Percentiles rank a stretch among this genome's conserved stretches.
Conservation (phyloP, 257 asterid genomes). For the Nicotiana undulata region DNA sequence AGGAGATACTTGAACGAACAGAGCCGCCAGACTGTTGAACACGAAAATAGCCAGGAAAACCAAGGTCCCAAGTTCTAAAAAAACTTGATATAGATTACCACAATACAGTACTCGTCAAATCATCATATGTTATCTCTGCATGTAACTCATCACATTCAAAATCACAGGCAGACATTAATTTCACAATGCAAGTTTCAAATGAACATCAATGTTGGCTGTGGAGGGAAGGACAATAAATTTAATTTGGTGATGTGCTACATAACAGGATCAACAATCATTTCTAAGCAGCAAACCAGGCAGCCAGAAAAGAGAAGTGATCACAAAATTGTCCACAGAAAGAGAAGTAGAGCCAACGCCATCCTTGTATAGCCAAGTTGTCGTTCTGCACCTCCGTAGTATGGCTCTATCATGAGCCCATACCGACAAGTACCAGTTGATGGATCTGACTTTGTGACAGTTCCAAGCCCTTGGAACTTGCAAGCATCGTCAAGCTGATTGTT, state of each 20-base stretch:
- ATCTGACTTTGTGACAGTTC: constrained; percentile 7
- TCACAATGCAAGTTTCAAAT: not conserved
- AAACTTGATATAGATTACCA: not conserved
- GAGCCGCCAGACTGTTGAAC: not conserved
- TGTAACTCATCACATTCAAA: not conserved
- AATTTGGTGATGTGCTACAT: not conserved
- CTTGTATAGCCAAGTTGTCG: not conserved
- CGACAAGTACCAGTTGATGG: constrained; percentile 7
- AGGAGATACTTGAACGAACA: not conserved
- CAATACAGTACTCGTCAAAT: not conserved
- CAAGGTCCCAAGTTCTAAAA: not conserved
- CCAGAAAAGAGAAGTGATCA: not conserved
- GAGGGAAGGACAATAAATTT: not conserved
- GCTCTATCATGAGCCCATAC: constrained; percentile 6
- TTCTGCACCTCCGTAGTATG: constrained; percentile 3
- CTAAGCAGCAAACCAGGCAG: not conserved
- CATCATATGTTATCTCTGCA: not conserved
- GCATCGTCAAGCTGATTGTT: constrained; percentile 12
- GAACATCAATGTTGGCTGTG: constrained; percentile 1
- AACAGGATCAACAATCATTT: not conserved
- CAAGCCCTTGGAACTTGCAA: constrained; percentile 8
- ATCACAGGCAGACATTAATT: not conserved
- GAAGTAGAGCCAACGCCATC: not conserved
- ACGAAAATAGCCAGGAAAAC: not conserved
- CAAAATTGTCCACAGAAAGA: not conserved